Percentiles rank a stretch among this genome's conserved stretches.
Evolutionary conservation across 1,284 basidiomycete species (phyloP).

Genomic region (Grifola frondosa): DNA sequence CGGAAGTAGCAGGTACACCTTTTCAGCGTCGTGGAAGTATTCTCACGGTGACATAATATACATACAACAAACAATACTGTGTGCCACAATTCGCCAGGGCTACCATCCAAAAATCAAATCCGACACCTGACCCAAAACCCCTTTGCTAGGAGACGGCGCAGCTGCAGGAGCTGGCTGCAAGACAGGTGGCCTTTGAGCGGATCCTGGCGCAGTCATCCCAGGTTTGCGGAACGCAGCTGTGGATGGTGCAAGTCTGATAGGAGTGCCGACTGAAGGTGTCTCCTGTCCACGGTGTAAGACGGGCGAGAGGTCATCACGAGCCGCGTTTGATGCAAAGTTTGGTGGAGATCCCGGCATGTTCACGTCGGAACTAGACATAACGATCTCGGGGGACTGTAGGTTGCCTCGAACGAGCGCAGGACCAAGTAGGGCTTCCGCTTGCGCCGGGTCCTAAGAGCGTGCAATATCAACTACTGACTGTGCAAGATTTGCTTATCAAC

Average conservation of each 20-base stretch:
- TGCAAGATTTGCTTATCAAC: no score
- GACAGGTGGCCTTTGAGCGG: conserved; percentile 23
- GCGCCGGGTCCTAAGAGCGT: conserved; percentile 51
- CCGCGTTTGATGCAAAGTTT: conserved; percentile 10
- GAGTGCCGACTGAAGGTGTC: conserved; percentile 43
- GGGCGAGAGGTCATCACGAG: conserved; percentile 22
- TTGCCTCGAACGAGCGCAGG: conserved; percentile 33
- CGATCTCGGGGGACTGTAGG: conserved; percentile 20
- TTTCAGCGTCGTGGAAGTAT: background rate
- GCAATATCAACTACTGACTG: no score
- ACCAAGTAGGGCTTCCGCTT: conserved; percentile 54
- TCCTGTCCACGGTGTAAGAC: conserved; percentile 17
- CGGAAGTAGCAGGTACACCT: background rate
- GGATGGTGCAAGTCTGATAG: conserved; percentile 68
- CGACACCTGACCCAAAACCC: conserved; percentile 69
- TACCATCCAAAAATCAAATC: conserved; percentile 78
- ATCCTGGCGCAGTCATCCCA: conserved; percentile 26
- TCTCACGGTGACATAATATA: conserved; percentile 21
- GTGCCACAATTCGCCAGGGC: no score
- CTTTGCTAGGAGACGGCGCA: conserved; percentile 46
- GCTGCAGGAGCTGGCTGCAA: conserved; percentile 11
- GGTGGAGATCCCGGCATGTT: conserved; percentile 25
- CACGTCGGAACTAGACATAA: conserved; percentile 24
- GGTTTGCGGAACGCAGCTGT: conserved; percentile 62
- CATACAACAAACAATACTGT: conserved; percentile 7